A percentile compares a stretch with the other conserved stretches of the same genome.
Evolutionary conservation across 192 early-diverging fungal genomes (phyloP).

Genomic region (Neocallimastix lanati): DNA sequence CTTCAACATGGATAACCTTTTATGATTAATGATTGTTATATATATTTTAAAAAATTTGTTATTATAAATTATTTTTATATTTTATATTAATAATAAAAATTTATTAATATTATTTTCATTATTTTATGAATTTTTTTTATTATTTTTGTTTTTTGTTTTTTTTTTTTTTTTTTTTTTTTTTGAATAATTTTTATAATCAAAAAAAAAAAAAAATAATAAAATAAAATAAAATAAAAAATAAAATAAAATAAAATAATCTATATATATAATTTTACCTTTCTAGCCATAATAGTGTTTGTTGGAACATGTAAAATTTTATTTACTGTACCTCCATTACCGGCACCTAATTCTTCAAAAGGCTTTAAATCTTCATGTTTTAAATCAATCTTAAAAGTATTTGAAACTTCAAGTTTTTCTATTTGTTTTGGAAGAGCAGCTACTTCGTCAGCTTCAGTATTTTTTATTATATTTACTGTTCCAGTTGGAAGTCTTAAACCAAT

Average conservation of each 20-base stretch:
- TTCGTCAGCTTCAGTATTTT: not conserved
- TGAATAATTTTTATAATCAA: too few species aligned
- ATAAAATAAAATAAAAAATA: too few species aligned
- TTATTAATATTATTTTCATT: too few species aligned
- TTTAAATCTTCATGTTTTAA: constrained; percentile 59
- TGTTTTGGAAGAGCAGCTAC: not conserved
- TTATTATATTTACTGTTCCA: not conserved
- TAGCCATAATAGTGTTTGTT: constrained; percentile 66
- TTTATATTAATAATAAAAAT: too few species aligned
- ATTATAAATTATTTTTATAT: too few species aligned
- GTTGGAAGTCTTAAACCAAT: not conserved
- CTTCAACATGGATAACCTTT: constrained; percentile 30
- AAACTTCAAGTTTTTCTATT: constrained; percentile 6
- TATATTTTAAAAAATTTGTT: too few species aligned
- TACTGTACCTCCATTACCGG: constrained; percentile 87
- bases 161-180: too few species aligned
- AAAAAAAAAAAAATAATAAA: too few species aligned
- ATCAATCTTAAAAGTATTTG: constrained; percentile 42
- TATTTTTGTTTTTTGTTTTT: too few species aligned
- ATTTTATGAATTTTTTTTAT: too few species aligned
- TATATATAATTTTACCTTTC: constrained; percentile 78
- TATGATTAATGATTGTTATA: too few species aligned
- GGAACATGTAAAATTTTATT: constrained; percentile 63
- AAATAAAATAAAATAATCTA: too few species aligned
- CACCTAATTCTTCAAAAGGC: constrained; percentile 60